Base-by-base conservation (phyloP, 2,329 filamentous ascomycete species). In the Escovopsis weberi region DNA sequence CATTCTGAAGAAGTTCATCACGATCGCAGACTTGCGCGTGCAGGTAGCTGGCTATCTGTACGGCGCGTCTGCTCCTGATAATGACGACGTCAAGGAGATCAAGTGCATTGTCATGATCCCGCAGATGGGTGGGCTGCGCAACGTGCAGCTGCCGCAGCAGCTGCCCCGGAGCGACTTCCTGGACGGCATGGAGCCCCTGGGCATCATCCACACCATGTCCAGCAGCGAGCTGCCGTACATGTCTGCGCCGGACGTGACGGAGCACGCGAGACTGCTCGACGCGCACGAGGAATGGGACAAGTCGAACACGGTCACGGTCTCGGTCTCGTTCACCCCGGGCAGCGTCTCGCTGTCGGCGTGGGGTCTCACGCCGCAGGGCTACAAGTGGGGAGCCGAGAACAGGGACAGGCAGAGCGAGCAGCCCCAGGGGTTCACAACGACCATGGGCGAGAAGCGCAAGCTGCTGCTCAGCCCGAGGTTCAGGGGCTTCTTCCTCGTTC, bases 31-130 rank as follows among this genome's bases (percentile, higher is more conserved):
- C 67, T 75, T 98, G 43, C 84, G 93, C 39, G 88, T 96, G 12
- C 91, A 98, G 63, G 88, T 98, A 40, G 88, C 89, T 12, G 91
- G 88, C 1, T 98, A 94, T 60, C 74, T 98, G 1, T 98, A 98
- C 59, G 91, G 91, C 50, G 78, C 78, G 38, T 94, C 89, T 1
- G 88, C 91, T 3, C 81, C 85, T 6, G 91, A 96, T 65, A 95
- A 96, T 56, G 83, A 89, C 50, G 85, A 94, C 57, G 85, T 98
- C 62, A 98, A 96, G 72, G 93, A 98, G 60, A 80, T 98, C 58
- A 82, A 84, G 55, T 94, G 85, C 51, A 95, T 98, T 54, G 89
- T 94, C 53, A 91, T 98, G 85, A 78, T 98, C 12, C 93, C 91
- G 5, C 91, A 98, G 63, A 88, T 96, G 46, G 91, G 91, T 45